phyloP scores from a whole-genome alignment of 768 basidiomycete genomes.

The Suillus luteus region DNA sequence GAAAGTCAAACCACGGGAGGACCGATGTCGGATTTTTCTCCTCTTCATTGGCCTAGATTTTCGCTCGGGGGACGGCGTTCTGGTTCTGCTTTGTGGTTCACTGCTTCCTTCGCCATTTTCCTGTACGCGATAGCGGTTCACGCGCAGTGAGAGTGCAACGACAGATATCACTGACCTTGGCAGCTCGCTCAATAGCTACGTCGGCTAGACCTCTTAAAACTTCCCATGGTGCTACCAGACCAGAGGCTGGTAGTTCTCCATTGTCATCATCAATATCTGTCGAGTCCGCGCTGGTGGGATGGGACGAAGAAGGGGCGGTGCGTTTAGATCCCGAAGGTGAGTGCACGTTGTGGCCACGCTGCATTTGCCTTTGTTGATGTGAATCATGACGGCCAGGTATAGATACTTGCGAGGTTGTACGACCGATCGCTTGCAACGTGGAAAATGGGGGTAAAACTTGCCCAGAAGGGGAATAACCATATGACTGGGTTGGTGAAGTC shows the following conservation, averaged over 20 bases:
- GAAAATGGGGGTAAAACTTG: constrained; percentile 73
- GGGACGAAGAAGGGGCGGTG: constrained; percentile 60
- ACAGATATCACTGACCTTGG: constrained; percentile 52
- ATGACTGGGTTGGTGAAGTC: constrained; percentile 28
- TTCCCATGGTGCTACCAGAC: constrained; percentile 86
- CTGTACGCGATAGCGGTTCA: constrained; percentile 37
- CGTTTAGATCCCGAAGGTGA: constrained; percentile 53
- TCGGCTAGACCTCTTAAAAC: constrained; percentile 80
- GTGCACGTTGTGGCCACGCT: constrained; percentile 31
- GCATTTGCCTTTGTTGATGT: constrained; percentile 31
- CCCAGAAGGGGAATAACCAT: constrained; percentile 44
- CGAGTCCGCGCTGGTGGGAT: constrained; percentile 76
- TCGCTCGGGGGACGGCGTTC: constrained; percentile 73
- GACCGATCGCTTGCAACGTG: constrained; percentile 59
- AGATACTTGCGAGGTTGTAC: constrained; percentile 45
- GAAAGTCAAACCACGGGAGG: constrained; percentile 59
- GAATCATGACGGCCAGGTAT: constrained; percentile 57
- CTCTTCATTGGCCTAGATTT: constrained; percentile 70
- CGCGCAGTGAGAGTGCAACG: not conserved
- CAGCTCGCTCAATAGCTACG: constrained; percentile 77
- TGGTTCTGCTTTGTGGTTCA: constrained; percentile 72
- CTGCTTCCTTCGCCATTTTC: constrained; percentile 74
- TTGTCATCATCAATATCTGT: constrained; percentile 83
- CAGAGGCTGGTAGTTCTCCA: constrained; percentile 77
- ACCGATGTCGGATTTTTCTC: constrained; percentile 68